Conservation (phyloP, 768 basidiomycete genomes). For the Cystobasidium onofrii region DNA sequence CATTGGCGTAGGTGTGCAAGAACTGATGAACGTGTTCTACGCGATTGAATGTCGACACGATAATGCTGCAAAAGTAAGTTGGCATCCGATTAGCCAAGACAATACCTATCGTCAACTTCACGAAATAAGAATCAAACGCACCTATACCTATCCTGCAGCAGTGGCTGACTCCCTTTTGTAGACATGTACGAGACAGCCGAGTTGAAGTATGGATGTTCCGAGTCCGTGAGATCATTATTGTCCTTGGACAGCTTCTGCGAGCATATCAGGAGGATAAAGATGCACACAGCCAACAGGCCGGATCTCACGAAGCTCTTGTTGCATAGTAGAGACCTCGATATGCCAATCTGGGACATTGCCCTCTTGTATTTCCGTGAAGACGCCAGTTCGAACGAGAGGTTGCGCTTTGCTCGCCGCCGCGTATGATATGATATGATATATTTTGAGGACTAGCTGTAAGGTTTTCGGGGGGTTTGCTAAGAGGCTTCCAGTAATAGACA, state of each 20-base stretch:
- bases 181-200: not conserved
- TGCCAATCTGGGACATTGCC: constrained; percentile 1
- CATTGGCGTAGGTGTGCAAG: constrained; percentile 5
- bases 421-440: too few species aligned
- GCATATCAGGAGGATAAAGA: not conserved
- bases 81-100: not conserved
- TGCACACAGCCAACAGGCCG: not conserved
- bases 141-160: not conserved
- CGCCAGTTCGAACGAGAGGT: constrained; percentile 20
- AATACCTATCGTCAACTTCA: not conserved
- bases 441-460: constrained; percentile 12
- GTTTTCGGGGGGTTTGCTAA: not conserved
- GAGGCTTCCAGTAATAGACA: constrained; percentile 35
- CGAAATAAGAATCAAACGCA: not conserved
- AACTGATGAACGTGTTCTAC: constrained; percentile 26
- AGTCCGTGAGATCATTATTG: constrained; percentile 5
- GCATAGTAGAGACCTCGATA: not conserved
- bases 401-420: constrained; percentile 53
- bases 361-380: not conserved
- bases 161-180: constrained; percentile 1
- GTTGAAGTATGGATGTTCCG: constrained; percentile 14
- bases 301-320: not conserved
- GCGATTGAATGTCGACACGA: constrained; percentile 27
- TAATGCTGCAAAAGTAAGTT: not conserved
- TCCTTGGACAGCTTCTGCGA: not conserved